These are phyloP conservation scores for Lentinula lateritia DNA, from an alignment of 768 basidiomycete genomes.

Conservation along the genomic window DNA sequence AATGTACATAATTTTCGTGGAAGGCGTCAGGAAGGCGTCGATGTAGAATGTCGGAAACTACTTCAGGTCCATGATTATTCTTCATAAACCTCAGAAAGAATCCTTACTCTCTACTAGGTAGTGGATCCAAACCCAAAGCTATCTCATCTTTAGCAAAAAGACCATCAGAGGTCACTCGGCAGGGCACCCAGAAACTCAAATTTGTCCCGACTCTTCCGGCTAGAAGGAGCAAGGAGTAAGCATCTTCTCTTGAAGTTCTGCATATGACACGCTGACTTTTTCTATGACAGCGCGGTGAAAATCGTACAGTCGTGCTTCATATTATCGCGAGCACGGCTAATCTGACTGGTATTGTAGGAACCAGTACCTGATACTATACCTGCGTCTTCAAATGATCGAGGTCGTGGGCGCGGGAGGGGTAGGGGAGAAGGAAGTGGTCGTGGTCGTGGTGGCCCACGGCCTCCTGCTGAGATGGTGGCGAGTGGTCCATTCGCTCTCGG, in stretches of 20 bases:
- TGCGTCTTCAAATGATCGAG: slow-evolving; percentile 26
- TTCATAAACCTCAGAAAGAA: background rate
- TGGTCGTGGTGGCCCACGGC: slow-evolving; percentile 45
- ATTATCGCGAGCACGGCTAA: background rate
- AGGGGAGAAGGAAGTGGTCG: slow-evolving; percentile 48
- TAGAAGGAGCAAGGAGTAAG: slow-evolving; percentile 79
- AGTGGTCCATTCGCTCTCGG: slow-evolving; percentile 89
- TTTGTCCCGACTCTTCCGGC: slow-evolving; percentile 73
- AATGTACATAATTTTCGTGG: background rate
- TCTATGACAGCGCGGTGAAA: slow-evolving; percentile 51
- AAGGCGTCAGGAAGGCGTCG: background rate
- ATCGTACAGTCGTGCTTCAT: slow-evolving; percentile 35
- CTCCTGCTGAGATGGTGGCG: slow-evolving; percentile 70
- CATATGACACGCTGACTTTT: slow-evolving; percentile 5
- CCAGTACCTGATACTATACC: slow-evolving; percentile 25
- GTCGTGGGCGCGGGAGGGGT: slow-evolving; percentile 44
- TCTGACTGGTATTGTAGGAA: slow-evolving; percentile 35
- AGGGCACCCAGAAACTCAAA: slow-evolving; percentile 72
- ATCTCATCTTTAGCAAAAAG: slow-evolving; percentile 75
- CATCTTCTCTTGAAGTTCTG: slow-evolving; percentile 10
- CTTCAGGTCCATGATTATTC: background rate
- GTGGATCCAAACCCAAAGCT: slow-evolving; percentile 44
- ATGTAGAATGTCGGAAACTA: background rate
- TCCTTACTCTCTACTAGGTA: background rate
- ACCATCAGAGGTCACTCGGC: slow-evolving; percentile 63